Percentiles rank a stretch among this genome's conserved stretches.
Evolutionary conservation across 148 eudicot species (phyloP).

Genomic region (Amaranthus palmeri): DNA sequence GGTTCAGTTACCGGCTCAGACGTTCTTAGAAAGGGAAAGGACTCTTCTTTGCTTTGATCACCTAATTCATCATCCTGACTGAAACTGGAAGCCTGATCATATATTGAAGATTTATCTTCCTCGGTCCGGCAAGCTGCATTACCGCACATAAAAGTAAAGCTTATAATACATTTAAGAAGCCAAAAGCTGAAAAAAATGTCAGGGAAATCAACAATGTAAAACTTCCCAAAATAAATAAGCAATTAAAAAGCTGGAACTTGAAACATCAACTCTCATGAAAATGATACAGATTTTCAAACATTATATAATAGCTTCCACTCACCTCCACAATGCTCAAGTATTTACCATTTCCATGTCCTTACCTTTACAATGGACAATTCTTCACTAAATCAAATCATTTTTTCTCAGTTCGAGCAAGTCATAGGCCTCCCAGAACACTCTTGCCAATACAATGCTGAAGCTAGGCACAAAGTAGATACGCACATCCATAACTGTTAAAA

Average conservation of each 20-base stretch:
- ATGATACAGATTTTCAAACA: too few relatives aligned
- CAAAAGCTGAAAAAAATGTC: too few relatives aligned
- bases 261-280: too few relatives aligned
- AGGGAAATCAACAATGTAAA: not conserved
- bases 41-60: conserved; percentile 24
- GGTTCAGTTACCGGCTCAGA: conserved; percentile 25
- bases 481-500: too few relatives aligned
- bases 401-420: not conserved
- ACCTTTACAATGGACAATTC: not conserved
- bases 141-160: not conserved
- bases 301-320: too few relatives aligned
- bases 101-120: conserved; percentile 29
- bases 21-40: conserved; percentile 23
- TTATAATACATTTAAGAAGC: too few relatives aligned
- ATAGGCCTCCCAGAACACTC: not conserved
- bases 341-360: too few relatives aligned
- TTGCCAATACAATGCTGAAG: not conserved
- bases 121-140: conserved; percentile 33
- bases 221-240: too few relatives aligned
- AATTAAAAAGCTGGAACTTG: too few relatives aligned
- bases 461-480: not conserved
- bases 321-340: too few relatives aligned
- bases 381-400: not conserved
- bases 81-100: conserved; percentile 20
- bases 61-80: conserved; percentile 19